Base-by-base conservation (phyloP, 2,329 filamentous ascomycete genomes). In the Botrytis hyacinthi region DNA sequence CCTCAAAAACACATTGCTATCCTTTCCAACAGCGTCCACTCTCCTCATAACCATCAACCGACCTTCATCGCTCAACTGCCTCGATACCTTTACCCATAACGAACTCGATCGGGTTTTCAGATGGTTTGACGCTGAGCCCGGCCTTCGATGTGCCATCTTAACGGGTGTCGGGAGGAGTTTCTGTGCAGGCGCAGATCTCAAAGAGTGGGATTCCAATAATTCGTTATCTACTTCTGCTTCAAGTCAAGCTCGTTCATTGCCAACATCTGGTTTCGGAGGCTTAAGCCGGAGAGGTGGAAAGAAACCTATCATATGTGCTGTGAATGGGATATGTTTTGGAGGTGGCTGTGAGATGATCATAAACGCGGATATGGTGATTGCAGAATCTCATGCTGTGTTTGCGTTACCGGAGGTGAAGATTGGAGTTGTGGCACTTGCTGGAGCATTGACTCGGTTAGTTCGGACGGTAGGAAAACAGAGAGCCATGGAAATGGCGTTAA, bases 301-400 rank as follows among this genome's bases (percentile, higher is more conserved):
- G 82, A 95, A 95, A 79, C 93, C 93, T 9, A 86, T 95, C 72
- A 87, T 95, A 42, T 91, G 90, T 1, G 93, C 92, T 1, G 91
- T 95, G 32, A 93, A 94, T 79, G 93, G 93, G 10, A 84, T 92
- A 29, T 92, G 91, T 73, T 86, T 93, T 63, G 93, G 93, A 51
- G 93, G 92, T 71, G 93, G 92, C 2, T 90, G 92, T 82, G 93
- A 95, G 84, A 93, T 94, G 83, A 86, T 89, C 20, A 84, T 92
- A 67, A 93, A 94, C 82, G 88, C 87, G 76, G 93, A 96, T 83
- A 83, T 95, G 73, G 86, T 94, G 4, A 81, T 95, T 46, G 91
- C 92, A 5, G 83, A 86, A 3, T 80, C 83, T 4, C 79, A 80
- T 20, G 91, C 92, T 0, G 83, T 82, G 40, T 94, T 95, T 79